phyloP scores from a whole-genome alignment of 2,329 filamentous ascomycete genomes.

The Aspergillus tamarii region DNA sequence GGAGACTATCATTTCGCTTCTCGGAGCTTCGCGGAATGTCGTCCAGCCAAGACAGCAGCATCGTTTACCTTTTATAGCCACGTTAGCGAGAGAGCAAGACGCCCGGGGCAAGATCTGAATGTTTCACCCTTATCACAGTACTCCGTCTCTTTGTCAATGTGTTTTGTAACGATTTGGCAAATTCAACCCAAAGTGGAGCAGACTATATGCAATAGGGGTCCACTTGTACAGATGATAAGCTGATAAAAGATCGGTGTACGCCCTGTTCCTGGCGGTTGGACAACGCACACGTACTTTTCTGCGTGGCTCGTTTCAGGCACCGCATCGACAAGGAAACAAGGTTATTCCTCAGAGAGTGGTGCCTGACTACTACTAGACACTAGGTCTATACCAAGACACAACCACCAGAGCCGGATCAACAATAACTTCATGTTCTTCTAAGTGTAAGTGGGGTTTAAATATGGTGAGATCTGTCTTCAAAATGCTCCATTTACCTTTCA shows the following conservation, averaged over 20 bases:
- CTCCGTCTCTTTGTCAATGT: background rate
- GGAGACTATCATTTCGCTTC: background rate
- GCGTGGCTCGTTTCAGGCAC: background rate
- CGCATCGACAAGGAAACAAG: background rate
- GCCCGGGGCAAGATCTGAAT: background rate
- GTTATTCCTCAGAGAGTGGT: background rate
- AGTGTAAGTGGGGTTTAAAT: background rate
- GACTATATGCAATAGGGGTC: background rate
- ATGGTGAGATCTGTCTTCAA: background rate
- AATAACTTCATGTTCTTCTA: background rate
- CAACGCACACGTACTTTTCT: background rate
- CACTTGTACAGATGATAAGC: background rate
- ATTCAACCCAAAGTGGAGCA: background rate
- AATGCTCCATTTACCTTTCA: background rate
- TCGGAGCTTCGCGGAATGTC: background rate
- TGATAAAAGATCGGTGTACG: slow-evolving; percentile 3
- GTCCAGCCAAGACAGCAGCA: background rate
- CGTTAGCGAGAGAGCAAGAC: background rate
- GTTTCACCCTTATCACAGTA: slow-evolving; percentile 1
- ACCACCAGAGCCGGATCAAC: background rate
- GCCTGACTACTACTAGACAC: background rate
- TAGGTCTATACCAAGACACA: background rate
- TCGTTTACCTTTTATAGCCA: background rate
- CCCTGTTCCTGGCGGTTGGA: background rate
- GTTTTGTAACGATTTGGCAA: slow-evolving; percentile 4